A percentile compares a stretch with the other conserved stretches of the same genome.
phyloP scores from a whole-genome alignment of 2,329 filamentous ascomycete species.

The Talaromyces sp. region DNA sequence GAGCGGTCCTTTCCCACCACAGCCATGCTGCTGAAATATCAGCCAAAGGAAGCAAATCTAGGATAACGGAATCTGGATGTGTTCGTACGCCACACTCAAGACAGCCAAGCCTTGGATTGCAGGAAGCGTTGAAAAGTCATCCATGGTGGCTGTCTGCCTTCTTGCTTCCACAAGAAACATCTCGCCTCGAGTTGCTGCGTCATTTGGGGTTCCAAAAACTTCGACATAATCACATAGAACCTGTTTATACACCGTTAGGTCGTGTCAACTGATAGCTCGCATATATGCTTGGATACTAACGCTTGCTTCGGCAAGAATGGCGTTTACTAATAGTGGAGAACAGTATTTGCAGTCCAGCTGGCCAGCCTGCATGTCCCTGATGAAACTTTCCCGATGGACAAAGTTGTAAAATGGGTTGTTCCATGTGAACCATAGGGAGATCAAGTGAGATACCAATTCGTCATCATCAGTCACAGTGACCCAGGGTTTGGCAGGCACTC shows the following conservation, averaged over 20 bases:
- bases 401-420: conserved; percentile 84
- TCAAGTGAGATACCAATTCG: conserved; percentile 71
- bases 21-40: not conserved
- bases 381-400: conserved; percentile 73
- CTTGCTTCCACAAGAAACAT: conserved; percentile 1
- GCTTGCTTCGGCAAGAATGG: conserved; percentile 64
- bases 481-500: conserved; percentile 57
- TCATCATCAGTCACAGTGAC: conserved; percentile 73
- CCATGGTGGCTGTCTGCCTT: not conserved
- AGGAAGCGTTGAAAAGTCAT: not conserved
- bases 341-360: conserved; percentile 64
- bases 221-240: conserved; percentile 1
- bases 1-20: conserved; percentile 2
- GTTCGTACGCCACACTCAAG: not conserved
- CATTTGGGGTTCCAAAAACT: not conserved
- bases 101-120: not conserved
- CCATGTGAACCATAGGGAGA: conserved; percentile 92
- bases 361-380: conserved; percentile 47
- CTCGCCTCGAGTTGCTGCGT: not conserved
- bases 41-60: not conserved
- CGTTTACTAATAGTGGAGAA: conserved; percentile 82
- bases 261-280: not conserved
- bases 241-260: not conserved
- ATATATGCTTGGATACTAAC: conserved; percentile 28
- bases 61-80: not conserved